Percentiles rank a stretch among this genome's conserved stretches.
These are phyloP conservation scores for Lizonia empirigonia DNA, from an alignment of 2,329 filamentous ascomycete species.

Conservation along the genomic window DNA sequence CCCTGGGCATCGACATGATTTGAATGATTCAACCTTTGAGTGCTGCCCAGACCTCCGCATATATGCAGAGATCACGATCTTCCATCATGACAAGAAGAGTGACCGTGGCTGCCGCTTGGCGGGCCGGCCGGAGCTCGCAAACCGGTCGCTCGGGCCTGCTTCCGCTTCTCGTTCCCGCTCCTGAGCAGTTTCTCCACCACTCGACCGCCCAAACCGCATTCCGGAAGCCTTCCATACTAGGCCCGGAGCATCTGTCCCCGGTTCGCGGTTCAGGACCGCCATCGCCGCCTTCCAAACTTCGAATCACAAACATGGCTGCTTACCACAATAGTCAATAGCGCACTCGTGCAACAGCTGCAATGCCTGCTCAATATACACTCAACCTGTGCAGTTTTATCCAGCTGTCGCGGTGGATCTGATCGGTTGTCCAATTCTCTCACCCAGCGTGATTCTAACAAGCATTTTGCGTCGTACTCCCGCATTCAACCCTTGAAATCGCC, in stretches of 20 bases:
- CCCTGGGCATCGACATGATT: constrained; percentile 13
- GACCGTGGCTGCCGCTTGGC: constrained; percentile 29
- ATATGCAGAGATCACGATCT: constrained; percentile 17
- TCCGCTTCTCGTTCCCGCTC: constrained; percentile 36
- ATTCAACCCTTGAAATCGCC: constrained; percentile 31
- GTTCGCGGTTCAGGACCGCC: constrained; percentile 42
- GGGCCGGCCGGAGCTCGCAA: constrained; percentile 21
- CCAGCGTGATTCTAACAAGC: constrained; percentile 19
- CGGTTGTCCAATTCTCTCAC: constrained; percentile 17
- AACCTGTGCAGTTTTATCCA: constrained; percentile 20
- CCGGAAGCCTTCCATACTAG: constrained; percentile 34
- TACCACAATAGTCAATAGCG: constrained; percentile 27
- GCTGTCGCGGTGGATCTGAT: constrained; percentile 27
- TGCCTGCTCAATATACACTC: constrained; percentile 31
- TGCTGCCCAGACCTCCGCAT: constrained; percentile 9
- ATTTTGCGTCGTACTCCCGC: constrained; percentile 21
- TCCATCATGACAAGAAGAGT: constrained; percentile 17
- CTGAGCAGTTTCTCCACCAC: constrained; percentile 46
- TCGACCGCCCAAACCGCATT: constrained; percentile 29
- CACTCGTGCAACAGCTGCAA: constrained; percentile 25
- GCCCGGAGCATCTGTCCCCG: constrained; percentile 30
- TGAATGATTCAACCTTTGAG: constrained; percentile 1
- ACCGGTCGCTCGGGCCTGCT: constrained; percentile 36
- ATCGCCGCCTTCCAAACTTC: constrained; percentile 35
- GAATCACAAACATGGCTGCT: constrained; percentile 32